phyloP scores from a whole-genome alignment of 2,329 filamentous ascomycete species.

The Penicillium hordei region DNA sequence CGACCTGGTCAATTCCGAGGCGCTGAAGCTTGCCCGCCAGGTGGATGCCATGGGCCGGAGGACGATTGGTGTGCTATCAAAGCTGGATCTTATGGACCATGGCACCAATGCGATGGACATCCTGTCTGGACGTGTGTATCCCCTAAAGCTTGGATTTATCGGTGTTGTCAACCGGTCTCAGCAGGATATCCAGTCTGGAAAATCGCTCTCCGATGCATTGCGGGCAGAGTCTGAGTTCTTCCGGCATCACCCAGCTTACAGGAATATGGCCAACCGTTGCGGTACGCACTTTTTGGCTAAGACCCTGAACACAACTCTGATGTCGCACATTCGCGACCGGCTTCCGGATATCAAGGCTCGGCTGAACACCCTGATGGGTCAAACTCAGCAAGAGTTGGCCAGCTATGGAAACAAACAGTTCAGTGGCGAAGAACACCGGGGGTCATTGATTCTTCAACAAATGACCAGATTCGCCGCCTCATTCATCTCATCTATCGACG shows the following conservation, averaged over 20 bases:
- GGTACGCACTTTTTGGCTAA: constrained; percentile 94
- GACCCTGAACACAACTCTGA: constrained; percentile 90
- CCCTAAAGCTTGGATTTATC: constrained; percentile 94
- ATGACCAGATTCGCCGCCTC: constrained; percentile 98
- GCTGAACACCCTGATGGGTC: constrained; percentile 98
- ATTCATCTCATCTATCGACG: constrained; percentile 97
- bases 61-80: constrained; percentile 95
- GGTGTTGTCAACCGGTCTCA: constrained; percentile 97
- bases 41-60: constrained; percentile 91
- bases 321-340: constrained; percentile 93
- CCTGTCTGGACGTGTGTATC: constrained; percentile 93
- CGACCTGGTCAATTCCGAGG: constrained; percentile 97
- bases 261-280: constrained; percentile 90
- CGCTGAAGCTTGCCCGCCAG: constrained; percentile 92
- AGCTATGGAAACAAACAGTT: constrained; percentile 98
- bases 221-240: constrained; percentile 93
- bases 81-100: constrained; percentile 97
- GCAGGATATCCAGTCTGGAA: constrained; percentile 94
- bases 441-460: constrained; percentile 89
- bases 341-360: constrained; percentile 97
- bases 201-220: constrained; percentile 89
- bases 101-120: constrained; percentile 98
- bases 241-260: constrained; percentile 92
- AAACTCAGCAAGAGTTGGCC: constrained; percentile 96
- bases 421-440: constrained; percentile 92